Evolutionary conservation across 805 yeast species (phyloP), one percentile per base, ranked within the genome.

Genomic region (Schwanniomyces occidentalis): DNA sequence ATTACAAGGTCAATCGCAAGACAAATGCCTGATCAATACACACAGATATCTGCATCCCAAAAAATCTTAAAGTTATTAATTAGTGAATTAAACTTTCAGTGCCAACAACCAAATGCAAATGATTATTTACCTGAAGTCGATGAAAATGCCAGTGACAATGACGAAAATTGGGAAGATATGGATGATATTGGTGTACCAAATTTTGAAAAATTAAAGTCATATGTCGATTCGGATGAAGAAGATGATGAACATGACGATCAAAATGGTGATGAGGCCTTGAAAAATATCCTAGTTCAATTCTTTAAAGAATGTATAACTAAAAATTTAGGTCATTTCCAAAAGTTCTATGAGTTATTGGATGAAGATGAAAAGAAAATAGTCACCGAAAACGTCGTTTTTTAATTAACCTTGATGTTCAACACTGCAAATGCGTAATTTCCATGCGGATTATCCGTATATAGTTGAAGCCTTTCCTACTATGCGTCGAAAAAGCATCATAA

Each of bases 1-100:
- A 64, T 87, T 4, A 91, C 98, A 0, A 75, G 98, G 51, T 86
- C 96, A 0, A 85, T 82, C 82, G 78, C 95, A 3, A 80, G 76
- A 46, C 58, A 60, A 10, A 70, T 80, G 73, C 84, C 85, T 0
- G 73, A 77, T 32, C 58, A 70, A 46, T 87, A 73, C 46, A 77
- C 85, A 0, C 78, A 74, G 49, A 69, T 89, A 2, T 68, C 90
- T 0, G 85, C 87, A 0, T 75, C 82, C 10, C 69, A 71, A 26
- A 89, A 87, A 52, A 87, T 91, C 15, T 53, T 88, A 30, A 84
- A 83, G 49, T 61, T 90, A 15, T 70, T 91, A 30, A 55, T 82
- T 3, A 66, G 75, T 18, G 98, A 91, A 54, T 64, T 89, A 31
- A 71, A 69, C 16, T 78, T 80, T 45, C 95, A 86, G 44, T 63